A percentile compares a stretch with the other conserved stretches of the same genome.
Evolutionary conservation across 1,284 basidiomycete genomes (phyloP).

Genomic region (Leccinum fuscescens): DNA sequence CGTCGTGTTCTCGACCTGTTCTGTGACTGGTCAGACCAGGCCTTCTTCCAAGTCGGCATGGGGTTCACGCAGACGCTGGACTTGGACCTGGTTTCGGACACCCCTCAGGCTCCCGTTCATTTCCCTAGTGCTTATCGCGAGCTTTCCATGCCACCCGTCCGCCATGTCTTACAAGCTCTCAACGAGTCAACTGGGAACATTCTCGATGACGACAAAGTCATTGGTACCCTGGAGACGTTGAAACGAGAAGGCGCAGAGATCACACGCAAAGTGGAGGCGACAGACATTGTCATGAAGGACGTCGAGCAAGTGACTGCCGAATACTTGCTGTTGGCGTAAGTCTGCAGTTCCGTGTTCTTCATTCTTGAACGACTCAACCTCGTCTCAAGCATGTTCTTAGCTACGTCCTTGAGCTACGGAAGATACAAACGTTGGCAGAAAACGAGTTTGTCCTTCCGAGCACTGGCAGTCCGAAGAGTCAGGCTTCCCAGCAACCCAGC

Average conservation of each 20-base stretch:
- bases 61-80: constrained; percentile 93
- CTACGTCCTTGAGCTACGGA: constrained; percentile 49
- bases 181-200: too few species aligned
- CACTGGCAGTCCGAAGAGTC: constrained; percentile 51
- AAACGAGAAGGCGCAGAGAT: too few species aligned
- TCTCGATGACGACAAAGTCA: too few species aligned
- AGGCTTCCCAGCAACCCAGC: constrained; percentile 73
- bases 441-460: constrained; percentile 75
- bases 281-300: too few species aligned
- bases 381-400: too few species aligned
- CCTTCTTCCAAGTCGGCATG: constrained; percentile 94
- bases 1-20: constrained; percentile 98
- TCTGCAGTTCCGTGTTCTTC: too few species aligned
- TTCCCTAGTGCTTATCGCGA: constrained; percentile 91
- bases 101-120: constrained; percentile 63
- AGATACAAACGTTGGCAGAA: constrained; percentile 88
- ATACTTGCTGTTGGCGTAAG: too few species aligned
- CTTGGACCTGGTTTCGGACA: constrained; percentile 81
- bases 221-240: too few species aligned
- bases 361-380: too few species aligned
- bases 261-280: too few species aligned
- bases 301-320: too few species aligned
- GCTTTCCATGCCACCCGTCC: constrained; percentile 76
- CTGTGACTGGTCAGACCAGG: constrained; percentile 97
- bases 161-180: constrained; percentile 36